Evolutionary conservation across 2,329 filamentous ascomycete genomes (phyloP).

Genomic region (Conoideocrella luteorostrata): DNA sequence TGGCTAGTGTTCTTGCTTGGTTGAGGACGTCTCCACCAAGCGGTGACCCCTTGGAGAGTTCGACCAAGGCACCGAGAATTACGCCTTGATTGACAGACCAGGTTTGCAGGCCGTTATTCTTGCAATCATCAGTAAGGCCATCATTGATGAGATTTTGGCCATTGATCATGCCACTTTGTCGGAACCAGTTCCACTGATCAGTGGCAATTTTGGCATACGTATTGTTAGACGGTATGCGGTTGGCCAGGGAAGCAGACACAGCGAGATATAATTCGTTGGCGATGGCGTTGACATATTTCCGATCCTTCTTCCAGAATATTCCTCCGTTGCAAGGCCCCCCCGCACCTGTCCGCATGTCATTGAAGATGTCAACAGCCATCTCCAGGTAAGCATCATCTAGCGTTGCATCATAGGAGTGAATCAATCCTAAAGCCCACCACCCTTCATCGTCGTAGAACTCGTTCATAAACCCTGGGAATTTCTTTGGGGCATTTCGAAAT

Average conservation of each 20-base stretch:
- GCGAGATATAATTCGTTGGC: conserved; percentile 52
- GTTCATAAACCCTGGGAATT: conserved; percentile 38
- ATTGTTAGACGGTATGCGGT: conserved; percentile 37
- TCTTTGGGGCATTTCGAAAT: conserved; percentile 36
- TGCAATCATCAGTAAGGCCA: conserved; percentile 40
- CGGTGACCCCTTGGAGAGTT: conserved; percentile 39
- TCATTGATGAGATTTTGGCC: conserved; percentile 45
- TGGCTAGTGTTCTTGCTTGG: conserved; percentile 42
- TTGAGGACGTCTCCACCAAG: conserved; percentile 31
- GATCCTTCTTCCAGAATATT: conserved; percentile 50
- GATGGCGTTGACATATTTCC: conserved; percentile 46
- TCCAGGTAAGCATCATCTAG: conserved; percentile 44
- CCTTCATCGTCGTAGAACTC: conserved; percentile 54
- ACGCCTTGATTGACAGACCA: conserved; percentile 55
- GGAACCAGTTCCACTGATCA: conserved; percentile 47
- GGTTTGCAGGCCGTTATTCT: conserved; percentile 45
- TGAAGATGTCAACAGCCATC: conserved; percentile 45
- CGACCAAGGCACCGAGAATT: conserved; percentile 47
- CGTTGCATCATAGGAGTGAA: conserved; percentile 50
- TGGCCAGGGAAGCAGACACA: conserved; percentile 47
- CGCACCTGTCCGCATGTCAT: conserved; percentile 46
- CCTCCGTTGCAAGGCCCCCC: conserved; percentile 43
- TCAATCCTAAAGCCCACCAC: conserved; percentile 57
- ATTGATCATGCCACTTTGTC: conserved; percentile 45
- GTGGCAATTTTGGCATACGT: conserved; percentile 42